Evolutionary conservation across 108 stramenopile species (phyloP).

Genomic region (Nitzschia sp.): DNA sequence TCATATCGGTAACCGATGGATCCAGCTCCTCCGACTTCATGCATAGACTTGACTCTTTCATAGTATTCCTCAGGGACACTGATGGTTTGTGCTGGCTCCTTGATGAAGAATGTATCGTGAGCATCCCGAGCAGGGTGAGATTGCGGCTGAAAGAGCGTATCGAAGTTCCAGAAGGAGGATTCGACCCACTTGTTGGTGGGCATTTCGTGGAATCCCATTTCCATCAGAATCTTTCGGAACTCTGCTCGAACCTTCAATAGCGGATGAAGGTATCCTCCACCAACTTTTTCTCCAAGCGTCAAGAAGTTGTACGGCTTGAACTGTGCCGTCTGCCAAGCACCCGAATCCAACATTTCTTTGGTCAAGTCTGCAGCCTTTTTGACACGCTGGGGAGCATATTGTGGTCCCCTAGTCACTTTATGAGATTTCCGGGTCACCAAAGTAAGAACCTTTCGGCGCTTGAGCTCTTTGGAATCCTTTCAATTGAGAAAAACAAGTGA

Average conservation of each 20-base stretch:
- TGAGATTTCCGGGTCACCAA: conserved; percentile 88
- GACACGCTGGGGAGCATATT: conserved; percentile 79
- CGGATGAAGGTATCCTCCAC: conserved; percentile 96
- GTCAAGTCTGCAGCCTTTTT: conserved; percentile 96
- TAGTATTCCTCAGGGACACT: conserved; percentile 95
- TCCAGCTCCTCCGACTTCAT: conserved; percentile 93
- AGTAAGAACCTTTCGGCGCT: conserved; percentile 65
- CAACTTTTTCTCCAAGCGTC: conserved; percentile 88
- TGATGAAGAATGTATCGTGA: conserved; percentile 99
- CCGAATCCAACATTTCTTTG: conserved; percentile 96
- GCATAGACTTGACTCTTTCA: conserved; percentile 97
- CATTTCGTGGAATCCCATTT: conserved; percentile 99
- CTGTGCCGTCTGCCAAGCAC: conserved; percentile 84
- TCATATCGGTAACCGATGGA: conserved; percentile 96
- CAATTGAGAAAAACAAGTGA: conserved; percentile 11
- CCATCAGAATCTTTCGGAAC: conserved; percentile 96
- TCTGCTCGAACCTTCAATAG: conserved; percentile 95
- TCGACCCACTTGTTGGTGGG: conserved; percentile 99
- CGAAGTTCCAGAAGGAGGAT: conserved; percentile 99
- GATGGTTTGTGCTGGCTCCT: conserved; percentile 86
- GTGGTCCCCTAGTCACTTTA: conserved; percentile 76
- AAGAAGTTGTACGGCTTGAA: conserved; percentile 98
- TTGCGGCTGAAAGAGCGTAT: conserved; percentile 99
- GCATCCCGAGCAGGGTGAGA: conserved; percentile 99
- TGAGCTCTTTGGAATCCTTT: conserved; percentile 49